Conservation (phyloP, 371 early-diverging fungal species). For the Rhizomucor miehei region DNA sequence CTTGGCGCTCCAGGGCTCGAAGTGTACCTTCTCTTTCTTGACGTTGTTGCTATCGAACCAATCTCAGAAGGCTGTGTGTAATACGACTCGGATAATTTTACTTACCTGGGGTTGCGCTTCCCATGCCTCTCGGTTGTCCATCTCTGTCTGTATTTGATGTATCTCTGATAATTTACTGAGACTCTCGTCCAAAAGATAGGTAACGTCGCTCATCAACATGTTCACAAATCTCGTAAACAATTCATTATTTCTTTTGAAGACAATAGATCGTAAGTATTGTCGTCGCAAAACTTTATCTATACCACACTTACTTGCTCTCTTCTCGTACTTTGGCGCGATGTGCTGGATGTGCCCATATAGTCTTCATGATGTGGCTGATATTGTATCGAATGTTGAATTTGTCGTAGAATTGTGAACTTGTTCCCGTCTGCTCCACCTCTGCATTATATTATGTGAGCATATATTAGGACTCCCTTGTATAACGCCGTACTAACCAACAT, state of each 20-base stretch:
- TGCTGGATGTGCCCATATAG: slow-evolving; percentile 75
- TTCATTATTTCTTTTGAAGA: slow-evolving; percentile 42
- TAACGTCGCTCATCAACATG: slow-evolving; percentile 94
- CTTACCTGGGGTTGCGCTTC: slow-evolving; percentile 52
- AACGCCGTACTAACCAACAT: slow-evolving; percentile 62
- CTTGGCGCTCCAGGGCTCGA: slow-evolving; percentile 78
- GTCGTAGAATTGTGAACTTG: slow-evolving; percentile 93
- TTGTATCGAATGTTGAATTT: slow-evolving; percentile 97
- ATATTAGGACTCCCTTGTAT: neutral
- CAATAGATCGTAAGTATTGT: neutral
- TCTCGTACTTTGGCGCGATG: slow-evolving; percentile 57
- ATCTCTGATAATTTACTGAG: slow-evolving; percentile 87
- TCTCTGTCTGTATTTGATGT: slow-evolving; percentile 74
- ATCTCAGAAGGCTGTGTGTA: no score
- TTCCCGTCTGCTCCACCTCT: slow-evolving; percentile 95
- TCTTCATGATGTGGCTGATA: slow-evolving; percentile 90
- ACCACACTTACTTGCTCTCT: slow-evolving; percentile 55
- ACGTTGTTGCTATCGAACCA: slow-evolving; percentile 45
- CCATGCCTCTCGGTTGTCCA: slow-evolving; percentile 60
- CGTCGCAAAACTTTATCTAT: neutral
- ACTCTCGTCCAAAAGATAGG: slow-evolving; percentile 92
- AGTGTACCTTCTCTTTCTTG: slow-evolving; percentile 69
- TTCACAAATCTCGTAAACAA: slow-evolving; percentile 90
- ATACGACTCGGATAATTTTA: neutral
- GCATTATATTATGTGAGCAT: neutral